Evolutionary conservation across 2,329 filamentous ascomycete genomes (phyloP).

Genomic region (Talaromyces marneffei): DNA sequence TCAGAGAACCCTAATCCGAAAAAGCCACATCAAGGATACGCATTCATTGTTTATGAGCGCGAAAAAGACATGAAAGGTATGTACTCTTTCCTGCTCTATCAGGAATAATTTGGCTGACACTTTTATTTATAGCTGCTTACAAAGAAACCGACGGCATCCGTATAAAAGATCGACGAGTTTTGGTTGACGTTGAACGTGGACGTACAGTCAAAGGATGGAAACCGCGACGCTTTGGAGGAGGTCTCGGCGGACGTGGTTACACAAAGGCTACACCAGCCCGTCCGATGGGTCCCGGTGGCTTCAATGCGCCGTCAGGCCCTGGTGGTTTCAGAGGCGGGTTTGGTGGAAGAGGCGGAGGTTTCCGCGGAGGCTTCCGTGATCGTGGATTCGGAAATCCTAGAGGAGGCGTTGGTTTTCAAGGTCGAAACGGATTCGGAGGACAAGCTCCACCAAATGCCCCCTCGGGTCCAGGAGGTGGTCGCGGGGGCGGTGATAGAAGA

Average conservation of each 20-base stretch:
- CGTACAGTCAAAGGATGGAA: slow-evolving; percentile 92
- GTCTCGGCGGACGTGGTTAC: slow-evolving; percentile 85
- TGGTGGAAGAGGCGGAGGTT: slow-evolving; percentile 43
- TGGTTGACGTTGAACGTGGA: slow-evolving; percentile 94
- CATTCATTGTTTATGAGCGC: slow-evolving; percentile 92
- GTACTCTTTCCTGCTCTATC: not conserved
- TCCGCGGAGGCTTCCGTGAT: slow-evolving; percentile 49
- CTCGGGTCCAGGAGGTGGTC: slow-evolving; percentile 51
- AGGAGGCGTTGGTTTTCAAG: slow-evolving; percentile 53
- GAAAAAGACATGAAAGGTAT: slow-evolving; percentile 99
- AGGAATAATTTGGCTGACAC: slow-evolving; percentile 20
- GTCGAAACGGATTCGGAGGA: slow-evolving; percentile 47
- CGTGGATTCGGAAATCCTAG: slow-evolving; percentile 43
- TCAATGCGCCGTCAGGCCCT: slow-evolving; percentile 51
- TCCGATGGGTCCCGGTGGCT: slow-evolving; percentile 59
- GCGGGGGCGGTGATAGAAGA: slow-evolving; percentile 38
- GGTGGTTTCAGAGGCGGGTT: slow-evolving; percentile 55
- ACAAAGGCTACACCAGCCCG: slow-evolving; percentile 72
- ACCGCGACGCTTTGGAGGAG: slow-evolving; percentile 83
- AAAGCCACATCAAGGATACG: slow-evolving; percentile 82
- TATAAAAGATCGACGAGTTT: slow-evolving; percentile 85
- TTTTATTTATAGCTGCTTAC: slow-evolving; percentile 69
- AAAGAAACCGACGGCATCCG: slow-evolving; percentile 80
- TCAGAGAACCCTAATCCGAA: slow-evolving; percentile 74
- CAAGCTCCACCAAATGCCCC: slow-evolving; percentile 47